Conservation (phyloP, 768 basidiomycete genomes). For the Lactarius sanguifluus region DNA sequence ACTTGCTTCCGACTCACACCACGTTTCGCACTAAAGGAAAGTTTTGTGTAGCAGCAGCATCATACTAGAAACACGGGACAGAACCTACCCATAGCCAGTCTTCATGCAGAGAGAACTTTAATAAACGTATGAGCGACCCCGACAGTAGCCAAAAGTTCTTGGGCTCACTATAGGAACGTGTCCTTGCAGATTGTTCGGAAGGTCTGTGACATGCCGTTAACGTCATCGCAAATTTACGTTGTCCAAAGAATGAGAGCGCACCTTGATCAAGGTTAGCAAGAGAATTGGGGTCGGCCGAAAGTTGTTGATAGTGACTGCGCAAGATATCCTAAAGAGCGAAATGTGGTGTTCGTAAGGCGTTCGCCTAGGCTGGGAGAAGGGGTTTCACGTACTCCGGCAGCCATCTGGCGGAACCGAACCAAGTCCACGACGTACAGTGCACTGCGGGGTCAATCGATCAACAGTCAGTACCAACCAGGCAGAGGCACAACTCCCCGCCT, state of each 20-base stretch:
- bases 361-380: neutral
- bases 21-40: constrained; percentile 82
- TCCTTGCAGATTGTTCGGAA: constrained; percentile 92
- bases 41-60: neutral
- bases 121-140: constrained; percentile 14
- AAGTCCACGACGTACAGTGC: constrained; percentile 96
- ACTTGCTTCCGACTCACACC: constrained; percentile 63
- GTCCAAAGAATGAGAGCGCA: constrained; percentile 30
- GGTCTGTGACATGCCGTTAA: constrained; percentile 50
- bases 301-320: constrained; percentile 86
- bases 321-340: constrained; percentile 64
- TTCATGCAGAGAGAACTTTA: constrained; percentile 80
- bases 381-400: constrained; percentile 52
- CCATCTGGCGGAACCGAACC: constrained; percentile 84
- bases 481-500: neutral
- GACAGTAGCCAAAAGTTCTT: neutral
- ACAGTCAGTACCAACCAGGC: neutral
- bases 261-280: constrained; percentile 95
- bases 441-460: constrained; percentile 41
- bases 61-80: constrained; percentile 15
- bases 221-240: neutral
- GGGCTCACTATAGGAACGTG: constrained; percentile 87
- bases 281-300: constrained; percentile 94
- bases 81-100: constrained; percentile 92
- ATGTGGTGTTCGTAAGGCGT: neutral